These are phyloP conservation scores for Leishmania arabica DNA, from an alignment of 208 protist species.

Conservation along the genomic window DNA sequence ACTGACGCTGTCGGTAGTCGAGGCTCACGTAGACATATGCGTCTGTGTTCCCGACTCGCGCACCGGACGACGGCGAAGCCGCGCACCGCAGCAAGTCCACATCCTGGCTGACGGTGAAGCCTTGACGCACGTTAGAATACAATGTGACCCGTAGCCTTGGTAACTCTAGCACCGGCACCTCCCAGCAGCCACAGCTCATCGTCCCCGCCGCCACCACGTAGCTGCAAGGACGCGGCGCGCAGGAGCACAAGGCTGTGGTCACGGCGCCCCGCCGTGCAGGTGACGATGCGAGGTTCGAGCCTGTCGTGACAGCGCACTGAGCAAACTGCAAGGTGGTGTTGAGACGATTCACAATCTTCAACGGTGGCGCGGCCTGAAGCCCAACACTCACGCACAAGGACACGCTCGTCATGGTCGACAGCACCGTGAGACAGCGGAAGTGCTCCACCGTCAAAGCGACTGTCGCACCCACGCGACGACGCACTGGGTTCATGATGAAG, in stretches of 20 bases:
- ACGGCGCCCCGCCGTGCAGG: not conserved
- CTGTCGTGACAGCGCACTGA: not conserved
- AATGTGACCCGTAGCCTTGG: conserved; percentile 24
- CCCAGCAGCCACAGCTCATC: conserved; percentile 30
- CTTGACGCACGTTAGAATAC: conserved; percentile 23
- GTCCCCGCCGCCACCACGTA: conserved; percentile 24
- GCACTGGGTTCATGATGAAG: conserved; percentile 8
- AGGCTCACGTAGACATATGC: conserved; percentile 33
- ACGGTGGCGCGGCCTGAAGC: conserved; percentile 15
- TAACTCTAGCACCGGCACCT: conserved; percentile 27
- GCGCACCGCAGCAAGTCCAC: conserved; percentile 28
- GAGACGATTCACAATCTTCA: conserved; percentile 28
- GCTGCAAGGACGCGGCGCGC: conserved; percentile 6
- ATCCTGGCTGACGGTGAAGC: conserved; percentile 18
- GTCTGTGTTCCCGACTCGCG: conserved; percentile 23
- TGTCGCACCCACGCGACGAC: not conserved
- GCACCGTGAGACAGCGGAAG: conserved; percentile 19
- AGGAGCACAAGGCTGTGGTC: conserved; percentile 17
- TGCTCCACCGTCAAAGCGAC: not conserved
- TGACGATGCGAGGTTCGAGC: not conserved
- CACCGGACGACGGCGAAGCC: conserved; percentile 15
- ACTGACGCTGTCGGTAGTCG: conserved; percentile 16
- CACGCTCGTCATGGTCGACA: conserved; percentile 14
- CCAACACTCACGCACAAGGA: conserved; percentile 12
- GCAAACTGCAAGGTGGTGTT: conserved; percentile 22